These are phyloP conservation scores for Abrus precatorius DNA, from an alignment of 306 rosid species.

Conservation along the genomic window DNA sequence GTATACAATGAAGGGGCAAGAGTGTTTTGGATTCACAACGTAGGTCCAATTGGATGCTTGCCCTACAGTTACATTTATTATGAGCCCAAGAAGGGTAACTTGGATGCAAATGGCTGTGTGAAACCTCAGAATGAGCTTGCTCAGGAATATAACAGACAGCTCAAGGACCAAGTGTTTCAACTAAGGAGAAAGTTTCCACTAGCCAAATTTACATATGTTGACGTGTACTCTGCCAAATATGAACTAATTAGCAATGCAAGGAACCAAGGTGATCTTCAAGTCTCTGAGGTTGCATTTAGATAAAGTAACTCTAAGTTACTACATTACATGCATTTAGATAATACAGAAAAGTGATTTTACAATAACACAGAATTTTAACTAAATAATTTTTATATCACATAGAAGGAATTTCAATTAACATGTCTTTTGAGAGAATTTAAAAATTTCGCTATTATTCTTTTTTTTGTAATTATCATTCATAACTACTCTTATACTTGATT, in stretches of 20 bases:
- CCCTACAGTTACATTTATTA: conserved; percentile 63
- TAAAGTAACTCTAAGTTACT: too few species aligned
- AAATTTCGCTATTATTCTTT: too few species aligned
- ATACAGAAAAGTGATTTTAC: too few species aligned
- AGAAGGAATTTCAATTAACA: too few species aligned
- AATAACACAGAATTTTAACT: too few species aligned
- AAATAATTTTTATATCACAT: too few species aligned
- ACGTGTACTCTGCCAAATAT: conserved; percentile 75
- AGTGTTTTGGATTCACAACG: conserved; percentile 82
- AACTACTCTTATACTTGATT: too few species aligned
- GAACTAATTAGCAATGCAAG: conserved; percentile 65
- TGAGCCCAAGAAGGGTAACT: conserved; percentile 58
- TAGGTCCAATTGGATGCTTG: conserved; percentile 87
- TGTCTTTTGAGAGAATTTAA: too few species aligned
- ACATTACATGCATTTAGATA: too few species aligned
- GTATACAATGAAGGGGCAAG: conserved; percentile 81
- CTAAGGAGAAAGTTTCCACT: conserved; percentile 59
- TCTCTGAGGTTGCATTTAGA: neutral
- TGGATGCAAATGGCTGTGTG: conserved; percentile 76
- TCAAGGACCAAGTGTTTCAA: conserved; percentile 59
- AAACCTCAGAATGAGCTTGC: conserved; percentile 73
- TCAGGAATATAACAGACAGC: conserved; percentile 76
- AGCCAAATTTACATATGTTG: conserved; percentile 73
- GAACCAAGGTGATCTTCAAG: conserved; percentile 57
- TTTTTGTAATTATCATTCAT: too few species aligned